These are phyloP conservation scores for Bertia moriformis DNA, from an alignment of 2,329 filamentous ascomycete species.

Conservation along the genomic window DNA sequence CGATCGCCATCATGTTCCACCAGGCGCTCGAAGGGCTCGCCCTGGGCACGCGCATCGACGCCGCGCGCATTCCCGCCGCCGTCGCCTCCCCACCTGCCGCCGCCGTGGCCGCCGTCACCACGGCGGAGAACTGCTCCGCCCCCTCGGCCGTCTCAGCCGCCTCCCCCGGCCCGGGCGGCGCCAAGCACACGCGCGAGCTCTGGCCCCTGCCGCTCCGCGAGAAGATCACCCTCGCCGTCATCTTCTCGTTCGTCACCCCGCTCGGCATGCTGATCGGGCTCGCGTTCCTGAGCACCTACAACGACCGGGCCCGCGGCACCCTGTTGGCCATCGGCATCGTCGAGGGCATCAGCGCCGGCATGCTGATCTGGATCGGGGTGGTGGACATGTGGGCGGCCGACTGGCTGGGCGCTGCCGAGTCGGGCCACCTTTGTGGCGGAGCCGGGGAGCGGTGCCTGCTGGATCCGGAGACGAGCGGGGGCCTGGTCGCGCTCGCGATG, in stretches of 20 bases:
- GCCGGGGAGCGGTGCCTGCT: no score
- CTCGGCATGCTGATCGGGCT: conserved; percentile 44
- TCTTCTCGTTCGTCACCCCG: conserved; percentile 37
- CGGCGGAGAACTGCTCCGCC: conserved; percentile 1
- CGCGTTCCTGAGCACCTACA: conserved; percentile 36
- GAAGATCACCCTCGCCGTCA: conserved; percentile 28
- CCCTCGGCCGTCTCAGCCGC: neutral
- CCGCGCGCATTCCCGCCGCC: conserved; percentile 25
- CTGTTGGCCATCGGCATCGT: conserved; percentile 38
- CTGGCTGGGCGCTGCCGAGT: conserved; percentile 28
- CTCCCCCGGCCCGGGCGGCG: neutral
- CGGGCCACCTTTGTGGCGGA: no score
- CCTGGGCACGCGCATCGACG: conserved; percentile 56
- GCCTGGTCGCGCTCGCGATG: no score
- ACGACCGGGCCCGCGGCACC: conserved; percentile 35
- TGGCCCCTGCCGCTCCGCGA: conserved; percentile 18
- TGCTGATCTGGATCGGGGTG: conserved; percentile 39
- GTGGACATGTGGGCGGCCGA: conserved; percentile 43
- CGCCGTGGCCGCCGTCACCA: neutral
- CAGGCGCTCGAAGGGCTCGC: conserved; percentile 68
- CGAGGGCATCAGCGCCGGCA: conserved; percentile 38
- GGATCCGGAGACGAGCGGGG: no score
- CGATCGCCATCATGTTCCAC: conserved; percentile 60
- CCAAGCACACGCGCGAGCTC: neutral
- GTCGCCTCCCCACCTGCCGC: conserved; percentile 7